Conservation (phyloP, 2,329 filamentous ascomycete species). For the Metarhizium guizhouense region DNA sequence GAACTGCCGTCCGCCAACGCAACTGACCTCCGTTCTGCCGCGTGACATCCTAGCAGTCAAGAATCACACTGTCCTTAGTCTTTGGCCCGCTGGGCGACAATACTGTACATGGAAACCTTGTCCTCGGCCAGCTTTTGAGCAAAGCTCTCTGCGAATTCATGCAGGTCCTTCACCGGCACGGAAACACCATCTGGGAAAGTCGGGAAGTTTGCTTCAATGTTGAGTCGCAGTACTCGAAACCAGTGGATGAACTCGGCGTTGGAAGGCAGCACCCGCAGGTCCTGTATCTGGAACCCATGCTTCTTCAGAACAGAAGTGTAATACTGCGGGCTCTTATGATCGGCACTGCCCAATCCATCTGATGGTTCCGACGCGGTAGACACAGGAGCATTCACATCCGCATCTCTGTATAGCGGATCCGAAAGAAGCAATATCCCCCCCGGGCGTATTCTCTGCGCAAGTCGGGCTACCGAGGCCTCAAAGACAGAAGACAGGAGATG, state of each 20-base stretch:
- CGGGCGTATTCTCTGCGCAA: slow-evolving; percentile 1
- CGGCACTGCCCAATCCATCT: not conserved
- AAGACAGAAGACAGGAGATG: slow-evolving; percentile 2
- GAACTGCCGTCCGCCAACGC: too few species aligned
- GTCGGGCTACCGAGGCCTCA: slow-evolving; percentile 3
- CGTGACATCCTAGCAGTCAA: not conserved
- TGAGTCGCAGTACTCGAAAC: slow-evolving; percentile 3
- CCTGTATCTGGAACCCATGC: slow-evolving; percentile 3
- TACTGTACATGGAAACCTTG: slow-evolving; percentile 3
- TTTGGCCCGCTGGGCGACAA: not conserved
- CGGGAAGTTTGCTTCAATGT: slow-evolving; percentile 4
- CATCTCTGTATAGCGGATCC: slow-evolving; percentile 2
- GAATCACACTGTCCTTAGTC: not conserved
- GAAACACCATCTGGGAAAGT: not conserved
- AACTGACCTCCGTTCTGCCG: not conserved
- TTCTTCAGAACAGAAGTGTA: not conserved
- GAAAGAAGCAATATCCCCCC: slow-evolving; percentile 3
- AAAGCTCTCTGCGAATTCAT: slow-evolving; percentile 3
- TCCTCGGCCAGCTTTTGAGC: not conserved
- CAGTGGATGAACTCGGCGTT: slow-evolving; percentile 5
- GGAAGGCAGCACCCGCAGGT: slow-evolving; percentile 4
- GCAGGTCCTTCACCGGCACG: not conserved
- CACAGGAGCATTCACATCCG: not conserved
- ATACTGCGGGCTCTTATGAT: slow-evolving; percentile 3
- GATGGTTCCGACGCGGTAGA: not conserved